A percentile compares a stretch with the other conserved stretches of the same genome.
Evolutionary conservation across 192 early-diverging fungal genomes (phyloP).

Genomic region (Rhizophlyctis rosea): DNA sequence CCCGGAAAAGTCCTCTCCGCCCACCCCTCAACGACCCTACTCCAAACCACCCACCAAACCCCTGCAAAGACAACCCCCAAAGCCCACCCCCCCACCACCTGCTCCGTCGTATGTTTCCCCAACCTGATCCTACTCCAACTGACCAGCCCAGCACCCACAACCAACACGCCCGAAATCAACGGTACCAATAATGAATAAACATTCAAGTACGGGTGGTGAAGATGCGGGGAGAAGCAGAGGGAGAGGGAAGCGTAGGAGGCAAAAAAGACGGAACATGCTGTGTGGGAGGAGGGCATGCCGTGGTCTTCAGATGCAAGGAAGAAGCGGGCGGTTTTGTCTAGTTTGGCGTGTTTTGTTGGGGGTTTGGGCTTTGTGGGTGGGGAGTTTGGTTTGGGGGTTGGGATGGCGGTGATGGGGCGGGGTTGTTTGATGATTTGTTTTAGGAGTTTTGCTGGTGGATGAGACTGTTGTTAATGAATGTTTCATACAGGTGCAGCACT

Average conservation of each 20-base stretch:
- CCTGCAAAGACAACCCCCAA: neutral
- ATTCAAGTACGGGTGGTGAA: too few species aligned
- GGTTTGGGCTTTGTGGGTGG: neutral
- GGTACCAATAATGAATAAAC: too few species aligned
- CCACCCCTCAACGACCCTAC: too few species aligned
- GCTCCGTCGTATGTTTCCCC: neutral
- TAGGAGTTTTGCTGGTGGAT: neutral
- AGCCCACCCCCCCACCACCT: neutral
- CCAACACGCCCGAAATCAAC: neutral
- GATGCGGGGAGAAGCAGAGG: neutral
- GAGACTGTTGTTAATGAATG: too few species aligned
- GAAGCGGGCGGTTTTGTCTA: neutral
- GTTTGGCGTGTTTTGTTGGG: neutral
- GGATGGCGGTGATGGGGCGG: neutral
- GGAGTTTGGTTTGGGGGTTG: neutral
- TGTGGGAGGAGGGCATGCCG: conserved; percentile 1
- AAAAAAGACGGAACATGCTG: neutral
- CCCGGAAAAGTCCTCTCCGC: too few species aligned
- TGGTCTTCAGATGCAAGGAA: neutral
- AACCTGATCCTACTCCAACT: neutral
- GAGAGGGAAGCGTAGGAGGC: neutral
- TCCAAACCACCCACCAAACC: too few species aligned
- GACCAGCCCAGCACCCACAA: neutral
- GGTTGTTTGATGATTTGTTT: neutral
- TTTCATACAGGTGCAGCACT: neutral